These are phyloP conservation scores for Phytophthora tentaculata DNA, from an alignment of 352 stramenopile species.

Conservation along the genomic window DNA sequence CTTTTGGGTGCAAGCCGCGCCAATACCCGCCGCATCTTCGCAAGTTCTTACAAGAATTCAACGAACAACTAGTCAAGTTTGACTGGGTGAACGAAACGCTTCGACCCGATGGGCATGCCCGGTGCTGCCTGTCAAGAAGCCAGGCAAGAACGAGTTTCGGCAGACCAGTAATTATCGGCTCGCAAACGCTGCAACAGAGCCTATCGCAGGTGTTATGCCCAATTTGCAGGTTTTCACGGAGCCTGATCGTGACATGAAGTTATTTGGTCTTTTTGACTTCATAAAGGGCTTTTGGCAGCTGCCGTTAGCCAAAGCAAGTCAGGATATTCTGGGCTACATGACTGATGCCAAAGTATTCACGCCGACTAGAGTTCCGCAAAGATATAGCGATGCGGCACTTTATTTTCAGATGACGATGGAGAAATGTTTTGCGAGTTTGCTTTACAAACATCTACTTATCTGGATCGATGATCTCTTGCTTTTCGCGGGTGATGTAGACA, in stretches of 20 bases:
- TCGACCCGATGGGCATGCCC: not conserved
- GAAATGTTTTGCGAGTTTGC: not conserved
- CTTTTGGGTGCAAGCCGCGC: not conserved
- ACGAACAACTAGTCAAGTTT: not conserved
- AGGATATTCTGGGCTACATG: constrained; percentile 2
- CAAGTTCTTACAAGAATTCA: not conserved
- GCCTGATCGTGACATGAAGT: not conserved
- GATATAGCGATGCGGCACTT: not conserved
- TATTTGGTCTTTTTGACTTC: not conserved
- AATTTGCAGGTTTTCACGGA: constrained; percentile 3
- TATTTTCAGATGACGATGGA: not conserved
- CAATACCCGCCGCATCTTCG: not conserved
- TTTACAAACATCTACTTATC: not conserved
- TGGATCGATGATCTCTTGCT: not conserved
- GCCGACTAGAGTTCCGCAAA: not conserved
- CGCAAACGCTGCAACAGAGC: constrained; percentile 6
- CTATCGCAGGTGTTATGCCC: not conserved
- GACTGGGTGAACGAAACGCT: not conserved
- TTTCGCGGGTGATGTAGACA: not conserved
- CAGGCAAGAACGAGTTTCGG: not conserved
- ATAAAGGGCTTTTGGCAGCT: not conserved
- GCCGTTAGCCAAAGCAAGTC: not conserved
- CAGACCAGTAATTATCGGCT: not conserved
- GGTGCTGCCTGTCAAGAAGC: not conserved
- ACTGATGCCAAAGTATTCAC: not conserved